Conservation (phyloP, 306 rosid species). For the Trifolium pratense region DNA sequence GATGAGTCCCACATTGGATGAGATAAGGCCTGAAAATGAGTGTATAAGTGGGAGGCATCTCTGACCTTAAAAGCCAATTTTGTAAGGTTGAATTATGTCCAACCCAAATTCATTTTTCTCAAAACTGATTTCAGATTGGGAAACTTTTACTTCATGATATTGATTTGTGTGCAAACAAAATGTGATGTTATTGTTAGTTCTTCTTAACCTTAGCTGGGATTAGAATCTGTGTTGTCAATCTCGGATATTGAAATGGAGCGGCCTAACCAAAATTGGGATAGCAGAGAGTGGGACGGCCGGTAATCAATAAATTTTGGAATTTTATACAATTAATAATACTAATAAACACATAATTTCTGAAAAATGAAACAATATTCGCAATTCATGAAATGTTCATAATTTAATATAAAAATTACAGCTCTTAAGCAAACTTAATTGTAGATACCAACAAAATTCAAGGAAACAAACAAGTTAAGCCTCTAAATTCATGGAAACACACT, state of each 20-base stretch:
- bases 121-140: conserved; percentile 13
- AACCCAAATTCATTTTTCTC: not conserved
- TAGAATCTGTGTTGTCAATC: not conserved
- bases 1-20: not conserved
- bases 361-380: no score
- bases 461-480: no score
- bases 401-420: no score
- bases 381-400: no score
- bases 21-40: not conserved
- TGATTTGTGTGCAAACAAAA: conserved; percentile 8
- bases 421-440: no score
- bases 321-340: no score
- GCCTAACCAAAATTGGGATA: not conserved
- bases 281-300: not conserved
- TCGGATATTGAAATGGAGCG: not conserved
- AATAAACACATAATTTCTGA: no score
- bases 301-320: no score
- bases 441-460: no score
- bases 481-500: no score
- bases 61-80: not conserved
- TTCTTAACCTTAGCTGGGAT: conserved; percentile 22
- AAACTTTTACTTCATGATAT: conserved; percentile 4
- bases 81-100: not conserved
- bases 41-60: not conserved
- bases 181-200: conserved; percentile 2